Evolutionary conservation across 1,284 basidiomycete species (phyloP), one percentile per base, ranked within the genome.

Genomic region (Pseudozyma tsukubaensis): DNA sequence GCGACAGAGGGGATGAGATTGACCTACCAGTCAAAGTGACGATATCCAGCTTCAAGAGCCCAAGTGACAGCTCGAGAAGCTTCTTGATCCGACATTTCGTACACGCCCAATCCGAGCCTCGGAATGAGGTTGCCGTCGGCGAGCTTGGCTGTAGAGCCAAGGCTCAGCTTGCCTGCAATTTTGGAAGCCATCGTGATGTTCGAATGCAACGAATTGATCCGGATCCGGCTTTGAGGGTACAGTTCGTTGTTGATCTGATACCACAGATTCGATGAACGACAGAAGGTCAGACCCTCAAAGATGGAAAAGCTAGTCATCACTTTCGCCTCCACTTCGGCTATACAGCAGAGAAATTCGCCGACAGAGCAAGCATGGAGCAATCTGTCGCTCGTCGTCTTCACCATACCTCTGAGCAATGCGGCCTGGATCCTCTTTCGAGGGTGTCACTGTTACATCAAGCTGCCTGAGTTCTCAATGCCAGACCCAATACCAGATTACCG

Each of bases 21-120:
- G n/a, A 19, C 65, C 47, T 37, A 62, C 65, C 65, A 68, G 48
- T 68, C 65, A 45, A 68, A 61, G 32, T 68, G 65, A 13, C 59
- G 44, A 49, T 68, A 68, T 12, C 65, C 65, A 10, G 65, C 65
- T 24, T 68, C 54, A 10, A 68, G 55, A n/a, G 65, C 65, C 65
- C 65, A 68, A 4, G 55, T 62, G 35, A 68, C 65, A 16, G 65
- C 65, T 12, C 48, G 54, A 18, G 59, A 54, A 18, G 65, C 57
- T 58, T 68, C 42, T 8, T 54, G 21, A 29, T 68, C 55, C 11
- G 55, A 54, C 65, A 68, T 68, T 16, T 62, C 55, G 34, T 68
- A 68, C 0, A 69, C 66, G 6, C 66, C 66, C 21, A 69, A 29
- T 24, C 66, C 66, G 7, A 69, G 60, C 1, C 66, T 35, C 0